phyloP scores from a whole-genome alignment of 2,329 filamentous ascomycete species.

The Cladosporium sp. region DNA sequence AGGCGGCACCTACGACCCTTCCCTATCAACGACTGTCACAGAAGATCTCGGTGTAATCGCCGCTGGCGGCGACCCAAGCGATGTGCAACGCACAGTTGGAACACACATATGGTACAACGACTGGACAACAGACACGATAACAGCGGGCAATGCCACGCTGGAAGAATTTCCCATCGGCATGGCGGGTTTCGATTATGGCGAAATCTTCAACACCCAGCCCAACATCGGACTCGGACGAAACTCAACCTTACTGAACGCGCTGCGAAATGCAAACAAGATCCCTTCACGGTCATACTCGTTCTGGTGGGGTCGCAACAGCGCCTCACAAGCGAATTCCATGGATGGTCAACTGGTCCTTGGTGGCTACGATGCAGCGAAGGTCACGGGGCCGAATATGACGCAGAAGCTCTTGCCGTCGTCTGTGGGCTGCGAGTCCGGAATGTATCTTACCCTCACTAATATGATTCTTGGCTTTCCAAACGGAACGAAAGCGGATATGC shows the following conservation, averaged over 20 bases:
- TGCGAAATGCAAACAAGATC: constrained; percentile 20
- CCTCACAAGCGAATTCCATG: constrained; percentile 16
- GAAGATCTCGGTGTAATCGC: constrained; percentile 7
- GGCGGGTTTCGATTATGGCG: constrained; percentile 15
- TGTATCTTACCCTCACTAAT: constrained; percentile 21
- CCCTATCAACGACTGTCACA: constrained; percentile 6
- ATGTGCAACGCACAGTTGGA: constrained; percentile 10
- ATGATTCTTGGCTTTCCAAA: constrained; percentile 27
- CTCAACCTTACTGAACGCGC: constrained; percentile 25
- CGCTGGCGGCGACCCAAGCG: constrained; percentile 18
- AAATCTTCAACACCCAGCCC: constrained; percentile 13
- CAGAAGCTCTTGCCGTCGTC: constrained; percentile 10
- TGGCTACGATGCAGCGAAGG: constrained; percentile 29
- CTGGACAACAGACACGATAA: constrained; percentile 15
- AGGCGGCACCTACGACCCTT: constrained; percentile 18
- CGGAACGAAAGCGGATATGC: constrained; percentile 18
- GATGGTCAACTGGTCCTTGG: constrained; percentile 28
- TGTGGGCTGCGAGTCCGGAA: constrained; percentile 18
- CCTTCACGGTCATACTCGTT: constrained; percentile 24
- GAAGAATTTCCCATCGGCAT: constrained; percentile 19
- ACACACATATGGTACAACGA: constrained; percentile 17
- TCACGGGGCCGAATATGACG: constrained; percentile 22
- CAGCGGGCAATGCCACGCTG: constrained; percentile 11
- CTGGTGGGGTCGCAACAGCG: constrained; percentile 24
- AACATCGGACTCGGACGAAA: constrained; percentile 25